Evolutionary conservation across 202 grass and related monocot species (phyloP).

Genomic region (Carex sylvatica): DNA sequence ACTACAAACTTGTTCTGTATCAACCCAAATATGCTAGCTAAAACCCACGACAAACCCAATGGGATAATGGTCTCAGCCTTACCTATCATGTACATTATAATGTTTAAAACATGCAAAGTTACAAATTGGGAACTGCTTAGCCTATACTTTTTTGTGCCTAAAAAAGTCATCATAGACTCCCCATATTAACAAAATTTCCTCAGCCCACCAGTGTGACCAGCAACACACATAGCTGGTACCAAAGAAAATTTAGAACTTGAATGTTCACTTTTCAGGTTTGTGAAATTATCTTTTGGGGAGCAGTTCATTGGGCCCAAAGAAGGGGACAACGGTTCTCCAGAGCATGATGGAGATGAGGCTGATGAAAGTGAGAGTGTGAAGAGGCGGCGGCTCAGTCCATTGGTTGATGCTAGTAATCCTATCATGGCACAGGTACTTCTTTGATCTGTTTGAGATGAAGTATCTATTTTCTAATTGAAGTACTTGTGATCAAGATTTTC

Average conservation of each 20-base stretch:
- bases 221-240: too few species aligned
- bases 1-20: too few species aligned
- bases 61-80: too few species aligned
- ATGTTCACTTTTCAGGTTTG: conserved; percentile 31
- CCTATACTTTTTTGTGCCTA: too few species aligned
- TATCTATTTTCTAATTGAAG: not conserved
- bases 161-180: too few species aligned
- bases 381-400: conserved; percentile 53
- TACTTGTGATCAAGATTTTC: conserved; percentile 7
- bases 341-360: conserved; percentile 33
- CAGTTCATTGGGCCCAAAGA: conserved; percentile 76
- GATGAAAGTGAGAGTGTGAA: conserved; percentile 50
- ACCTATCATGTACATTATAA: too few species aligned
- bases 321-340: conserved; percentile 20
- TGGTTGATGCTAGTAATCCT: conserved; percentile 94
- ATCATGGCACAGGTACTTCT: conserved; percentile 83
- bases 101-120: too few species aligned
- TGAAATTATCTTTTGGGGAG: conserved; percentile 82
- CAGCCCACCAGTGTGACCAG: too few species aligned
- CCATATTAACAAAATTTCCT: too few species aligned
- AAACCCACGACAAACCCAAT: too few species aligned
- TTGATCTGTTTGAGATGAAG: not conserved
- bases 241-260: not conserved
- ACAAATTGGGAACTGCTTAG: too few species aligned
- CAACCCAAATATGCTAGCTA: too few species aligned